phyloP scores from a whole-genome alignment of 1,284 basidiomycete species.

The Fomitopsis palustris region DNA sequence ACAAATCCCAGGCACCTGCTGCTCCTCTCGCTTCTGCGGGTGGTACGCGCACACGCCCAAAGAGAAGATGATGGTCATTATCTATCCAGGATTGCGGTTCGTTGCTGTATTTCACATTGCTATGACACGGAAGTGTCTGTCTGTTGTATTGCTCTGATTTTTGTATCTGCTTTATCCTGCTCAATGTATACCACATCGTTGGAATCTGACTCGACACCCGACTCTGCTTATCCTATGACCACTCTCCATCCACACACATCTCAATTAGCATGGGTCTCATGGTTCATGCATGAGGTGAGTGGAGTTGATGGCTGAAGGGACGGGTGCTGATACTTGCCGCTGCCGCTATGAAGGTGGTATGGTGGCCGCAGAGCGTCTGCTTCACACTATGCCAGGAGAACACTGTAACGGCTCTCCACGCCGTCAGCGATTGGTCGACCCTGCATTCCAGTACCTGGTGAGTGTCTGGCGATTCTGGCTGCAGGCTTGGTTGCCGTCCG shows the following conservation, averaged over 20 bases:
- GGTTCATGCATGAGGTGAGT: not conserved
- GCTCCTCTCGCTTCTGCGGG: not conserved
- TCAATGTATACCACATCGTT: not conserved
- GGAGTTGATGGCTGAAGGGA: not conserved
- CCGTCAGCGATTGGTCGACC: not conserved
- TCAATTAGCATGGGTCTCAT: not conserved
- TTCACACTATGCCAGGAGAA: not conserved
- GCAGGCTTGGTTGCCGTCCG: not conserved
- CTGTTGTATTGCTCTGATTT: not conserved
- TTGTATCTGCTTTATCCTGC: not conserved
- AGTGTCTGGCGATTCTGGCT: not conserved
- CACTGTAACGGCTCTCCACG: not conserved
- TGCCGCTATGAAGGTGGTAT: not conserved
- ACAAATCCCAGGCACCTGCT: constrained; percentile 1
- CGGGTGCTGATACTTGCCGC: not conserved
- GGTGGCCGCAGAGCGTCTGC: not conserved
- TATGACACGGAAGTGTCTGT: not conserved
- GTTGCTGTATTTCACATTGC: not conserved
- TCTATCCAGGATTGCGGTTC: not conserved
- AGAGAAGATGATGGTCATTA: not conserved
- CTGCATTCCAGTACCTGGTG: not conserved
- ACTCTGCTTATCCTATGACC: not conserved
- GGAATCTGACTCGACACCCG: not conserved
- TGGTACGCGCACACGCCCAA: constrained; percentile 4
- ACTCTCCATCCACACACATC: not conserved